A percentile compares a stretch with the other conserved stretches of the same genome.
phyloP scores from a whole-genome alignment of 805 yeast genomes.

The Metschnikowia drakensbergensis region DNA sequence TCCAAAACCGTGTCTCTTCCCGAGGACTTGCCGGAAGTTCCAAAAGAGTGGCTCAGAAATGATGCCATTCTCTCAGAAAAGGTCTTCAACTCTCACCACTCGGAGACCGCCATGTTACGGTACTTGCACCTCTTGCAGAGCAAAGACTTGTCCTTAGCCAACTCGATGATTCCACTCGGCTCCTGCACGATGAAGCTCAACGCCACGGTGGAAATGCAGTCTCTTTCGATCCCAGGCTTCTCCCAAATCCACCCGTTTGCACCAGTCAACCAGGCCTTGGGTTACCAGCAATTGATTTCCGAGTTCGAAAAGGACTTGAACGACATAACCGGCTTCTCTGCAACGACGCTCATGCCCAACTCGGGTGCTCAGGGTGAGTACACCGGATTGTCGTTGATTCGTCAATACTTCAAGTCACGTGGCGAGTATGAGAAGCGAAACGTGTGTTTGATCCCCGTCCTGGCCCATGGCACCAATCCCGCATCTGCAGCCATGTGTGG shows the following conservation, averaged over 20 bases:
- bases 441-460: conserved; percentile 90
- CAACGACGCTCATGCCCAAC: conserved; percentile 90
- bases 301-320: conserved; percentile 84
- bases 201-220: conserved; percentile 91
- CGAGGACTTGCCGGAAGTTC: conserved; percentile 46
- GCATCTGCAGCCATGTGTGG: conserved; percentile 99
- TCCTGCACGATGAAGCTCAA: conserved; percentile 98
- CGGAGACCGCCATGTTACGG: conserved; percentile 93
- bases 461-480: conserved; percentile 98
- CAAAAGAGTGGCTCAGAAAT: conserved; percentile 47
- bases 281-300: conserved; percentile 69
- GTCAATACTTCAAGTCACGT: conserved; percentile 63
- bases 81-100: conserved; percentile 83
- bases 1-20: conserved; percentile 29
- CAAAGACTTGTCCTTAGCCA: conserved; percentile 88
- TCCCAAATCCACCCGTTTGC: conserved; percentile 87
- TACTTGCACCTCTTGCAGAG: conserved; percentile 79
- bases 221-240: conserved; percentile 93
- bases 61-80: conserved; percentile 62
- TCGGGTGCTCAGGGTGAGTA: conserved; percentile 99
- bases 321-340: conserved; percentile 89
- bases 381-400: conserved; percentile 85
- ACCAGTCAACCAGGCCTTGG: conserved; percentile 83
- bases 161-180: conserved; percentile 96
- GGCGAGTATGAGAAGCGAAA: conserved; percentile 70